These are phyloP conservation scores for Clarireedia hainanense DNA, from an alignment of 2,329 filamentous ascomycete genomes.

Conservation along the genomic window DNA sequence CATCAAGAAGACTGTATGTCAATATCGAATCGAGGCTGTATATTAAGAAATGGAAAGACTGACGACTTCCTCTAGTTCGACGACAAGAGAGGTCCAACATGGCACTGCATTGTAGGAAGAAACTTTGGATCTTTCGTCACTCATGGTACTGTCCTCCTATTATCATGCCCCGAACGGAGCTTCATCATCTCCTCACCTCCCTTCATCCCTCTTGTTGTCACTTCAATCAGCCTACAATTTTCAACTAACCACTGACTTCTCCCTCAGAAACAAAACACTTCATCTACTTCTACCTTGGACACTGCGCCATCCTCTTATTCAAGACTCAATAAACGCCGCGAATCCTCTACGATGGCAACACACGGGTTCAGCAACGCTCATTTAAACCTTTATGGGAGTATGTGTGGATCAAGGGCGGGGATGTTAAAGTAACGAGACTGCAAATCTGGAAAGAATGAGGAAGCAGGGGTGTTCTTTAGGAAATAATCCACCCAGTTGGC, in stretches of 20 bases:
- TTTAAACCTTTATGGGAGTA: background rate
- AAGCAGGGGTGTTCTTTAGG: constrained; percentile 5
- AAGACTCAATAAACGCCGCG: constrained; percentile 72
- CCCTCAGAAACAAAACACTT: constrained; percentile 86
- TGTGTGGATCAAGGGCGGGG: background rate
- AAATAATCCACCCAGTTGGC: constrained; percentile 1
- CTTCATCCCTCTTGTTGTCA: background rate
- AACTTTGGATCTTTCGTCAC: constrained; percentile 99
- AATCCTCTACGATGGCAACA: background rate
- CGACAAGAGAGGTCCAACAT: constrained; percentile 92
- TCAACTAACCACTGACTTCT: too few relatives aligned
- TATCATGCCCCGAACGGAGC: background rate
- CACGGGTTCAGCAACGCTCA: background rate
- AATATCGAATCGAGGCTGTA: background rate
- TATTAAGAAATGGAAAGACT: background rate
- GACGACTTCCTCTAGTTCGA: constrained; percentile 65
- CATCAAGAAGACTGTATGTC: constrained; percentile 81
- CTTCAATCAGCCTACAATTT: background rate
- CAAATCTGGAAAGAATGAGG: background rate
- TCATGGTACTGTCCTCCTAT: constrained; percentile 38
- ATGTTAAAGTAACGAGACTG: background rate
- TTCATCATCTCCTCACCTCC: background rate
- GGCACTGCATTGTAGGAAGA: constrained; percentile 97
- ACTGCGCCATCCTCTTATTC: constrained; percentile 96
- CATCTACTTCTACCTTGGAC: constrained; percentile 99